Evolutionary conservation across 345 rosid genomes (phyloP).

Genomic region (Arabis alpina): DNA sequence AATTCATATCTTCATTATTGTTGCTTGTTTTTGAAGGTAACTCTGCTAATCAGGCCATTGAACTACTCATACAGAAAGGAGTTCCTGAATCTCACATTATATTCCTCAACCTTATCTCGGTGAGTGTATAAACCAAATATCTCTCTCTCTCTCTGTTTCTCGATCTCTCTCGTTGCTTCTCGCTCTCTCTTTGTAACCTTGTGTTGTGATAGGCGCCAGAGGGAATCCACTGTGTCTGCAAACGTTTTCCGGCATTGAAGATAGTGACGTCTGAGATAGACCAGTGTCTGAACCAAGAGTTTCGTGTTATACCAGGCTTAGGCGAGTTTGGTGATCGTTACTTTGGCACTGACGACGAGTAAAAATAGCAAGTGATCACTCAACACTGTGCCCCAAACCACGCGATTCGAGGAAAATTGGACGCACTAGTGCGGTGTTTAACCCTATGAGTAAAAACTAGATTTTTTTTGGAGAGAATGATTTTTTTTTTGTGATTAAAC

Average conservation of each 20-base stretch:
- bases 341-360: constrained; percentile 96
- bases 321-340: constrained; percentile 98
- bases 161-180: background rate
- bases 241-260: constrained; percentile 81
- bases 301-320: constrained; percentile 92
- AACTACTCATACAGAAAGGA: constrained; percentile 86
- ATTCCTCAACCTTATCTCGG: constrained; percentile 94
- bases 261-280: constrained; percentile 97
- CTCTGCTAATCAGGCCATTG: constrained; percentile 96
- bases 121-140: constrained; percentile 46
- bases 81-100: constrained; percentile 96
- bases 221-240: constrained; percentile 94
- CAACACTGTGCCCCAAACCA: background rate
- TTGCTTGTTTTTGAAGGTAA: constrained; percentile 61
- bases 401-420: background rate
- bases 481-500: too few relatives aligned
- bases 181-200: constrained; percentile 20
- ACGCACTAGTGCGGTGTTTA: background rate
- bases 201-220: constrained; percentile 74
- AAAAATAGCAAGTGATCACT: constrained; percentile 22
- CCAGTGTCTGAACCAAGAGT: constrained; percentile 78
- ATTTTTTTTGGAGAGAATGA: too few relatives aligned
- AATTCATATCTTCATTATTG: background rate
- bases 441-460: constrained; percentile 7
- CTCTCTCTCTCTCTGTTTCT: background rate